Percentiles rank a stretch among this genome's conserved stretches.
These are phyloP conservation scores for Plantago elongata DNA, from an alignment of 257 asterid genomes.

Conservation along the genomic window DNA sequence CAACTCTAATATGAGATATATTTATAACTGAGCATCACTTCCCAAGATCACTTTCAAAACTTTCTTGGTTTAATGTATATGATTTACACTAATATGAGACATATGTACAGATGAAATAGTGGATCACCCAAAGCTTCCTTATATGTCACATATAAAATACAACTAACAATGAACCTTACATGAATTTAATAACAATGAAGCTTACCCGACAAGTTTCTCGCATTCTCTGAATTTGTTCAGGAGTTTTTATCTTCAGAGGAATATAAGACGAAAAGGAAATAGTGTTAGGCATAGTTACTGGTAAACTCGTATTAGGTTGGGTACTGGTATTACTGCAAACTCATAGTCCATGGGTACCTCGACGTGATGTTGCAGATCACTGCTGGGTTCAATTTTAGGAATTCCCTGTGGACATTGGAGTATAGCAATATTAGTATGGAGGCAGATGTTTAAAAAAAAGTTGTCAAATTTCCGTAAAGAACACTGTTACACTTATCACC, in stretches of 20 bases:
- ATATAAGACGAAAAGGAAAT: conserved; percentile 22
- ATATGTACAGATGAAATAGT: conserved; percentile 11
- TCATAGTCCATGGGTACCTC: conserved; percentile 55
- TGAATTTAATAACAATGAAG: conserved; percentile 15
- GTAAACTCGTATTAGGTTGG: background rate
- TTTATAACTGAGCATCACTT: background rate
- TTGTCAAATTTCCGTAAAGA: background rate
- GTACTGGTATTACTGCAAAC: background rate
- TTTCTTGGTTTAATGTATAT: background rate
- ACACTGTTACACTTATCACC: background rate
- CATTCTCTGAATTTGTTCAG: conserved; percentile 79
- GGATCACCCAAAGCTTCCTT: conserved; percentile 2
- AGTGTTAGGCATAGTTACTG: conserved; percentile 20
- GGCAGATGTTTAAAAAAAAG: conserved; percentile 1
- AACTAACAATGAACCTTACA: background rate
- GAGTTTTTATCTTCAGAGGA: conserved; percentile 73
- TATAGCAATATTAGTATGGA: conserved; percentile 9
- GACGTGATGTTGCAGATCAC: conserved; percentile 84
- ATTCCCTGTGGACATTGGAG: conserved; percentile 51
- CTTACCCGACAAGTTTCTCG: conserved; percentile 92
- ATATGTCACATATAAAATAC: background rate
- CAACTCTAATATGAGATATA: too few relatives aligned
- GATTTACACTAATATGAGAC: background rate
- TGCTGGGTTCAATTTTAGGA: conserved; percentile 87
- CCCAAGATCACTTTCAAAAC: background rate